These are phyloP conservation scores for Caryopteris hybrid DNA, from an alignment of 305 asterid species.

Conservation along the genomic window DNA sequence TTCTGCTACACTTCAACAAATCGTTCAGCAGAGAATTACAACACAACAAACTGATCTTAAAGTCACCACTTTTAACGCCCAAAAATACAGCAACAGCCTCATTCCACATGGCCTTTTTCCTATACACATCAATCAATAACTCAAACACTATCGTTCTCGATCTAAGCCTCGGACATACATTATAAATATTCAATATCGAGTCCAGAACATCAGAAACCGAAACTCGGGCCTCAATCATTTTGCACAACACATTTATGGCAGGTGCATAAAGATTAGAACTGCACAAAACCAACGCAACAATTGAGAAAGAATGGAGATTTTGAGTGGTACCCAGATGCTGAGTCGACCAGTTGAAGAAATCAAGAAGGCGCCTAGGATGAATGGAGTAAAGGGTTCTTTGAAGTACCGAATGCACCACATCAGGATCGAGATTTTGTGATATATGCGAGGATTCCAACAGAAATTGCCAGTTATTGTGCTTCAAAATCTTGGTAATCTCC, in stretches of 20 bases:
- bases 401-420: conserved; percentile 64
- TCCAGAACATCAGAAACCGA: conserved; percentile 36
- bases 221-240: conserved; percentile 42
- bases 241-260: conserved; percentile 41
- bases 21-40: conserved; percentile 81
- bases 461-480: conserved; percentile 56
- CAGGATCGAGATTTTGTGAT: conserved; percentile 42
- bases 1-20: conserved; percentile 47
- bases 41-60: conserved; percentile 61
- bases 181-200: conserved; percentile 42
- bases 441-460: conserved; percentile 56
- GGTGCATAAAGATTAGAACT: conserved; percentile 49
- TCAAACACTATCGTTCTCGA: conserved; percentile 58
- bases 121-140: conserved; percentile 69
- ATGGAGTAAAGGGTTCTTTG: conserved; percentile 36
- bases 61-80: conserved; percentile 36
- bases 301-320: conserved; percentile 43
- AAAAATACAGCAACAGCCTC: conserved; percentile 64
- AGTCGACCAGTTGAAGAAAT: conserved; percentile 75
- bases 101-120: conserved; percentile 58
- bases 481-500: conserved; percentile 53
- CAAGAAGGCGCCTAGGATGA: conserved; percentile 65
- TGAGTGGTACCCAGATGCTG: conserved; percentile 51
- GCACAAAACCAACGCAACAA: conserved; percentile 53
- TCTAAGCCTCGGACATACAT: conserved; percentile 34